These are phyloP conservation scores for Lignosus rhinocerotis DNA, from an alignment of 1,284 basidiomycete genomes.

Conservation along the genomic window DNA sequence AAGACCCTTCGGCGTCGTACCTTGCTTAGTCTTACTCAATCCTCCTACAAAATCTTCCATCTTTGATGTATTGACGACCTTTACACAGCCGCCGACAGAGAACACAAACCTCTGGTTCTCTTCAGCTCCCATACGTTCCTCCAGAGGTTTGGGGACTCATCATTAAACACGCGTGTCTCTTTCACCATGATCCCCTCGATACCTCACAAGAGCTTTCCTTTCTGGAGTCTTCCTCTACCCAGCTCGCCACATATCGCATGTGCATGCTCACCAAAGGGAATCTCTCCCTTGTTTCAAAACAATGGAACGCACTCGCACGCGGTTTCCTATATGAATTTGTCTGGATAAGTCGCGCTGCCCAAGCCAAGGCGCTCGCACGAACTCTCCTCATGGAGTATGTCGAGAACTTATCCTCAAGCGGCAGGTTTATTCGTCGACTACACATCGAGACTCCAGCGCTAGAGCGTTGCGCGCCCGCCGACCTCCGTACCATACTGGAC, in stretches of 20 bases:
- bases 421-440: conserved; percentile 58
- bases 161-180: conserved; percentile 49
- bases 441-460: conserved; percentile 70
- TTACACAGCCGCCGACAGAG: conserved; percentile 14
- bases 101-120: not conserved
- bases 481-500: conserved; percentile 65
- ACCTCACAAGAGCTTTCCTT: conserved; percentile 50
- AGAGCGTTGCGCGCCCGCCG: conserved; percentile 63
- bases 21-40: not conserved
- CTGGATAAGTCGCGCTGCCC: conserved; percentile 60
- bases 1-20: not conserved
- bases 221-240: conserved; percentile 43
- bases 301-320: conserved; percentile 55
- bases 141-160: conserved; percentile 62
- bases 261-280: conserved; percentile 50
- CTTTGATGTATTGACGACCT: not conserved
- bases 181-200: conserved; percentile 46
- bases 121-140: conserved; percentile 46
- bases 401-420: conserved; percentile 40
- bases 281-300: conserved; percentile 54
- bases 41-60: not conserved
- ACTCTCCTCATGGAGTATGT: conserved; percentile 51
- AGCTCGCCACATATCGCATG: conserved; percentile 45
- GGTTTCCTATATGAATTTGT: conserved; percentile 64
- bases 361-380: conserved; percentile 58